Percentiles rank a stretch among this genome's conserved stretches.
These are phyloP conservation scores for Earliella scabrosa DNA, from an alignment of 1,284 basidiomycete species.

Conservation along the genomic window DNA sequence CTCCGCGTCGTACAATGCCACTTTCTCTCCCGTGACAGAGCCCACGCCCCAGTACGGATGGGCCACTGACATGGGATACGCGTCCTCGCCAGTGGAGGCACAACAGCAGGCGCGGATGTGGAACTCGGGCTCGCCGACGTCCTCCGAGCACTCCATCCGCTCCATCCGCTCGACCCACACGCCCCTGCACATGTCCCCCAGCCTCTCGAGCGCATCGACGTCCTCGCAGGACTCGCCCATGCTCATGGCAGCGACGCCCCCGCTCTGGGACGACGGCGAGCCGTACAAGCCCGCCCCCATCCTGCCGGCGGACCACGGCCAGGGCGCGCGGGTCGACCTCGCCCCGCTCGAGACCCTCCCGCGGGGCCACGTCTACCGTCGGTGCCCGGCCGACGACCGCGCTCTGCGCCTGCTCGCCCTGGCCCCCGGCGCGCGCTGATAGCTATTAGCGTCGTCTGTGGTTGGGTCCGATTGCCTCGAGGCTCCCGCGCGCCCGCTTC, in stretches of 20 bases:
- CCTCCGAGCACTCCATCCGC: conserved; percentile 22
- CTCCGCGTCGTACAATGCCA: conserved; percentile 8
- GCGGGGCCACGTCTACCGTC: conserved; percentile 58
- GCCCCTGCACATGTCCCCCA: conserved; percentile 24
- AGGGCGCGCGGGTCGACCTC: conserved; percentile 37
- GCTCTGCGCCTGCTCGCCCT: conserved; percentile 52
- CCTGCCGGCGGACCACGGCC: conserved; percentile 11
- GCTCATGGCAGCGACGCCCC: conserved; percentile 20
- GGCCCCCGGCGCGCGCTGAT: conserved; percentile 28
- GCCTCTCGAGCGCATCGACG: conserved; percentile 22
- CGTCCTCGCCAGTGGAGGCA: neutral
- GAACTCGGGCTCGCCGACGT: conserved; percentile 26
- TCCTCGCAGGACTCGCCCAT: conserved; percentile 22
- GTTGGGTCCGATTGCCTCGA: neutral
- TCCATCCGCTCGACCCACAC: conserved; percentile 20
- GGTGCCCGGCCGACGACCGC: conserved; percentile 67
- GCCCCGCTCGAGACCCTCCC: conserved; percentile 59
- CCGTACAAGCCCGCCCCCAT: conserved; percentile 29
- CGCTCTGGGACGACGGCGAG: conserved; percentile 25
- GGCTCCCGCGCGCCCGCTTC: neutral
- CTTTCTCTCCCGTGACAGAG: conserved; percentile 15
- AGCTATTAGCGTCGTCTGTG: neutral
- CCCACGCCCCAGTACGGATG: conserved; percentile 19
- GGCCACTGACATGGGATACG: conserved; percentile 20
- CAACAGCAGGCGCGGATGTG: conserved; percentile 13